Percentiles rank a stretch among this genome's conserved stretches.
Evolutionary conservation across 176 grass and related monocot species (phyloP).

Genomic region (Luzula sylvatica): DNA sequence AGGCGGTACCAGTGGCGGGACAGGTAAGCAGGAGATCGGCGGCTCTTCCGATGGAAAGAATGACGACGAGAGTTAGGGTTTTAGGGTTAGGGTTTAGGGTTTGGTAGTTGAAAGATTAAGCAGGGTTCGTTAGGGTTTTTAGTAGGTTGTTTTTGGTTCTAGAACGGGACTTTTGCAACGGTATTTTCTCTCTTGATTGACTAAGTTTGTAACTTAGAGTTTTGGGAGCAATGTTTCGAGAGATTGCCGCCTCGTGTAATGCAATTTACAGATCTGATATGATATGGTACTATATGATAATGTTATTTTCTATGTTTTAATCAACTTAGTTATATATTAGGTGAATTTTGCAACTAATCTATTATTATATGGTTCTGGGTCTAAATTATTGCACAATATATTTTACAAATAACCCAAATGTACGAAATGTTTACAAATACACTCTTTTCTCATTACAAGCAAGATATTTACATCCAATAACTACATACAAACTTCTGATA

Average conservation of each 20-base stretch:
- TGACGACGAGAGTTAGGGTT: slow-evolving; percentile 52
- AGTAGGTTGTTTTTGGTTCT: slow-evolving; percentile 17
- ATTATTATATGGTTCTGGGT: not conserved
- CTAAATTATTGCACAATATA: no score
- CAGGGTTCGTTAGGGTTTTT: slow-evolving; percentile 9
- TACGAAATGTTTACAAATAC: no score
- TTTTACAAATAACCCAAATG: no score
- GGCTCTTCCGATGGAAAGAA: slow-evolving; percentile 51
- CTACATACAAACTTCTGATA: no score
- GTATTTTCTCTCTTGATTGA: slow-evolving; percentile 10
- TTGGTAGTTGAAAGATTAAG: slow-evolving; percentile 19
- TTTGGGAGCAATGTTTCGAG: slow-evolving; percentile 10
- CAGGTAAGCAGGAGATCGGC: slow-evolving; percentile 32
- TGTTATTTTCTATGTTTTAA: no score
- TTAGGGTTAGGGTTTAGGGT: not conserved
- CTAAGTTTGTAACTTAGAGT: slow-evolving; percentile 21
- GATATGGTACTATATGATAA: no score
- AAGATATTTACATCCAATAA: no score
- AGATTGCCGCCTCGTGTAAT: not conserved
- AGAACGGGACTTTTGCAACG: not conserved
- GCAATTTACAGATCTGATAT: no score
- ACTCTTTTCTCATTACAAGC: no score
- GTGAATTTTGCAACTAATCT: slow-evolving; percentile 9
- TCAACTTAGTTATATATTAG: slow-evolving; percentile 15
- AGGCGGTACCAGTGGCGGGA: slow-evolving; percentile 23